Percentiles rank a stretch among this genome's conserved stretches.
These are phyloP conservation scores for Pythium chondricola DNA, from an alignment of 352 stramenopile genomes.

Conservation along the genomic window DNA sequence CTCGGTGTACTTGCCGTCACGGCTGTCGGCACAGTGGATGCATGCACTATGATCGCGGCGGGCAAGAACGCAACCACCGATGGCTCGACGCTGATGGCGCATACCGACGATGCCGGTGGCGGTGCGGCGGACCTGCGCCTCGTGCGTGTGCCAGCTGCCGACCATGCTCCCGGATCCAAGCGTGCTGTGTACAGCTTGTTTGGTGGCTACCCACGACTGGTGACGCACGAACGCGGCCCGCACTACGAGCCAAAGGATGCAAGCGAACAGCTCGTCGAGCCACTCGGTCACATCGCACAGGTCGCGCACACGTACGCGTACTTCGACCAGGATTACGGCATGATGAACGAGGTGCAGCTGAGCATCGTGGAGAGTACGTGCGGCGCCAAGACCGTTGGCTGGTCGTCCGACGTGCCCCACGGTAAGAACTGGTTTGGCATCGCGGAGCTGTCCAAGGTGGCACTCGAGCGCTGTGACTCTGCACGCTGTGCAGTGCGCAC, in stretches of 20 bases:
- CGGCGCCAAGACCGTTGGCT: slow-evolving; percentile 47
- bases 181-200: slow-evolving; percentile 42
- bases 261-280: slow-evolving; percentile 21
- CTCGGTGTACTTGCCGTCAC: slow-evolving; percentile 3
- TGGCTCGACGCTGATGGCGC: slow-evolving; percentile 66
- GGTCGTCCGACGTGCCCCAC: slow-evolving; percentile 28
- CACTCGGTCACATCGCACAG: slow-evolving; percentile 73
- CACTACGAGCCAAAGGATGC: slow-evolving; percentile 34
- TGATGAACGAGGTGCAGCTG: slow-evolving; percentile 88
- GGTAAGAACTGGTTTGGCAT: slow-evolving; percentile 78
- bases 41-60: slow-evolving; percentile 76
- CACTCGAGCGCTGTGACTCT: slow-evolving; percentile 67
- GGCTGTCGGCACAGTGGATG: slow-evolving; percentile 13
- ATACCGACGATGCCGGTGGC: slow-evolving; percentile 55
- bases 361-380: slow-evolving; percentile 87
- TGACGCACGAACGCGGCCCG: slow-evolving; percentile 48
- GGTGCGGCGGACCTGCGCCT: slow-evolving; percentile 75
- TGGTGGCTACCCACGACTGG: slow-evolving; percentile 41
- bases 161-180: slow-evolving; percentile 25
- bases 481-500: slow-evolving; percentile 61
- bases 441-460: slow-evolving; percentile 70
- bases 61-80: slow-evolving; percentile 53
- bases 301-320: slow-evolving; percentile 85
- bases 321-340: slow-evolving; percentile 84
- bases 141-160: slow-evolving; percentile 68